Base-by-base conservation (phyloP, 331 rosid genomes). In the Malus hybrid region DNA sequence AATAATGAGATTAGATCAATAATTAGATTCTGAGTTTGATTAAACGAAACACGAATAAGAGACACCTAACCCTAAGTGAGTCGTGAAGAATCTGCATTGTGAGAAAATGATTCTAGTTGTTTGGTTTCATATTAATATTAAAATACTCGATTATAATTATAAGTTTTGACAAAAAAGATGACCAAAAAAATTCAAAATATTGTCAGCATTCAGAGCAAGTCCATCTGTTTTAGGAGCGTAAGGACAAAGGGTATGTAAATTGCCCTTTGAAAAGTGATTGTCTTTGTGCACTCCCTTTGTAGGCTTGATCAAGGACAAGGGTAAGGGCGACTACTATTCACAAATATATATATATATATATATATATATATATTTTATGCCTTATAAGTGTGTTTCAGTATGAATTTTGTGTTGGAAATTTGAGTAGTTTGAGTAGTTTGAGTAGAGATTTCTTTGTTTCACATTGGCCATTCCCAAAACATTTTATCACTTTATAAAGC, bases 81-180 rank as follows among this genome's bases (percentile, higher is more conserved):
- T 24, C 65, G 82, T 67, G 71, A 56, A 27, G 74, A 60, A 70
- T 73, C 67, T 19, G 74, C 12, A 31, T 66, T 57, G 56, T 22
- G 34, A 28, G 20, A 48, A 33, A 64, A 64, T 14, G 6, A 6
- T 6, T 22, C 12, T 29, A 39, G 46, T 9, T 39, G 12, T 9
- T 19, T 19, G 39, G 5, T 60, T 24, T 24, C 31, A 60, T 9
- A 60, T 8, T 60, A 60, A 9, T 60, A 7, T 24, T 24, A 22
- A 59, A 59, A 60, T 39, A 39, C 12, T 39, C 15, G 10, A 19
- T n/a, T 22, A 60, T 60, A 5, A 22, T 12, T 39, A 60, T 22
- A 19, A 60, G 10, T 60, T 11, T 4, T n/a, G 65, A 59, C 65
- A 2, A 60, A 59, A 6, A 2, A 20, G 12, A 22, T 6, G 18